phyloP scores from a whole-genome alignment of 163 green algal genomes.

The Chlamydomonas reinhardtii region DNA sequence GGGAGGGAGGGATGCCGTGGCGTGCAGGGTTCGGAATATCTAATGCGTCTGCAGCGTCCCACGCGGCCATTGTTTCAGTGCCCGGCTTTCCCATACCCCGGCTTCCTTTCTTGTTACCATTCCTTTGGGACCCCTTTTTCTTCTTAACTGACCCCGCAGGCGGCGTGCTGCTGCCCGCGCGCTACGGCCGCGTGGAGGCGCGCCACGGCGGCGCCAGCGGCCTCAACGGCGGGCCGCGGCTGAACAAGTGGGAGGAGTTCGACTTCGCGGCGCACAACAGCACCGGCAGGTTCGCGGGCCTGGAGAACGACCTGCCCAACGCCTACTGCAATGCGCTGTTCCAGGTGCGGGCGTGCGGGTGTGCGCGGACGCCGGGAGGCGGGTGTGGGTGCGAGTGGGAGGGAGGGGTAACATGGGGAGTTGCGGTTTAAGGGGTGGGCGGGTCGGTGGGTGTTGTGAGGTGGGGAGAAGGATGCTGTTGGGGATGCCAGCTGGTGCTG shows the following conservation, averaged over 20 bases:
- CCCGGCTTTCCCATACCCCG: too few species aligned
- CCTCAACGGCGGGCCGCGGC: too few species aligned
- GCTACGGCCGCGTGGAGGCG: constrained; percentile 61
- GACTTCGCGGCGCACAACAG: constrained; percentile 92
- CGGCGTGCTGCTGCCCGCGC: constrained; percentile 73
- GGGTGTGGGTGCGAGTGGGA: neutral
- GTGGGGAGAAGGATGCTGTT: neutral
- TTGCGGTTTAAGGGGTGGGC: neutral
- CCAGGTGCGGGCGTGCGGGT: constrained; percentile 72
- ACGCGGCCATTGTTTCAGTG: too few species aligned
- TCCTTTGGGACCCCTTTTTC: too few species aligned
- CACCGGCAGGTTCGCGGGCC: constrained; percentile 86
- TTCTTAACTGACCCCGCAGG: constrained; percentile 44
- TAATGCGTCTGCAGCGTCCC: too few species aligned
- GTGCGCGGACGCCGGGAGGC: too few species aligned
- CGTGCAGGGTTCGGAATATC: too few species aligned
- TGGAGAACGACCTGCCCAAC: constrained; percentile 97
- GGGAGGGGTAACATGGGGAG: neutral
- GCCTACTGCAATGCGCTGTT: constrained; percentile 95
- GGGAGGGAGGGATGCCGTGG: neutral
- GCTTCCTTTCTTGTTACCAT: too few species aligned
- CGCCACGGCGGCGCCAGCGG: too few species aligned
- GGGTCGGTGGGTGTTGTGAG: too few species aligned
- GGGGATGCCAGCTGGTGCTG: neutral
- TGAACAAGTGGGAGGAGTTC: constrained; percentile 89